Conservation (phyloP, 306 rosid species). For the Hylodesmum podocarpum region DNA sequence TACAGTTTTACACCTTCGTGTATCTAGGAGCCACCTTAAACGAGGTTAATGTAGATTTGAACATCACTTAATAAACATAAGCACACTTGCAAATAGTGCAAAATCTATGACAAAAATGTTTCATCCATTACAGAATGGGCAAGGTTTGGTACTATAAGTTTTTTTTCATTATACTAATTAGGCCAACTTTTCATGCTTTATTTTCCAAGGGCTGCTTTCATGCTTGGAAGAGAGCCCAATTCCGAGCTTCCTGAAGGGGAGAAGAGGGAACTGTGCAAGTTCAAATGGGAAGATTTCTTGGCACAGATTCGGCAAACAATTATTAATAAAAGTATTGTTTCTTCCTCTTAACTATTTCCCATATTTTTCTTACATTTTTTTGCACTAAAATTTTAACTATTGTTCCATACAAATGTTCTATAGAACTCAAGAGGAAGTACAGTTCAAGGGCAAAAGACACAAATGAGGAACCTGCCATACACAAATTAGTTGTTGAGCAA, state of each 20-base stretch:
- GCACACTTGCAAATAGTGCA: background rate
- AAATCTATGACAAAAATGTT: background rate
- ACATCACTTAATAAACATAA: background rate
- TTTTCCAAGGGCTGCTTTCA: constrained; percentile 79
- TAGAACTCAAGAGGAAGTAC: constrained; percentile 55
- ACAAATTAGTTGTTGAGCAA: no score
- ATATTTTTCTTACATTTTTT: background rate
- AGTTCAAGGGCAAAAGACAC: constrained; percentile 13
- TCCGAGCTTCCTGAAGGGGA: constrained; percentile 73
- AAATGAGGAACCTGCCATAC: constrained; percentile 25
- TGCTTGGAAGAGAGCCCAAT: constrained; percentile 90
- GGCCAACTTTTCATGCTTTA: background rate
- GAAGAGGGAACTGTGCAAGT: constrained; percentile 59
- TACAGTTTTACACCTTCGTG: background rate
- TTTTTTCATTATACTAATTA: background rate
- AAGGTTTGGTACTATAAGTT: background rate
- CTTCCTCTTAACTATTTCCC: background rate
- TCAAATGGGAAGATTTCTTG: constrained; percentile 86
- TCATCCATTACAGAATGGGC: background rate
- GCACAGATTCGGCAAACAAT: constrained; percentile 64
- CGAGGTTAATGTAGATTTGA: no score
- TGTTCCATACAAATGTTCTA: constrained; percentile 17
- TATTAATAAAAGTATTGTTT: constrained; percentile 57
- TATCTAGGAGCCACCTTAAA: no score
- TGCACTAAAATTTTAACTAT: constrained; percentile 26